These are phyloP conservation scores for Nakaseomyces delphensis DNA, from an alignment of 1,139 yeast species.

Conservation along the genomic window DNA sequence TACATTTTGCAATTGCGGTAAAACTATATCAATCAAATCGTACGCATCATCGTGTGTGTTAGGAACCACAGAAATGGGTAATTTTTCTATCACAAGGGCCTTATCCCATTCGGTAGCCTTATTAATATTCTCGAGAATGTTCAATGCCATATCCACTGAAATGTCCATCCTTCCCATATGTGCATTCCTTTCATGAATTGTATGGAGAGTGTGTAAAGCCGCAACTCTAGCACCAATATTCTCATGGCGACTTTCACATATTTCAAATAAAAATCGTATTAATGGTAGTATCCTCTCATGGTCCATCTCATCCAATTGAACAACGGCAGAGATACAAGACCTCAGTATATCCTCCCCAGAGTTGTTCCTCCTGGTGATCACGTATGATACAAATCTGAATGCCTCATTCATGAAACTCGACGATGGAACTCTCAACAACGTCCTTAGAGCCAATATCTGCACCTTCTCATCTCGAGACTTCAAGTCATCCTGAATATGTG, in stretches of 20 bases:
- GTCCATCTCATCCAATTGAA: constrained; percentile 56
- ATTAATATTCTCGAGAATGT: constrained; percentile 20
- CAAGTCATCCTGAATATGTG: constrained; percentile 47
- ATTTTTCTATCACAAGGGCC: constrained; percentile 55
- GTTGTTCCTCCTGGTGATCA: constrained; percentile 12
- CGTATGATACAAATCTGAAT: constrained; percentile 30
- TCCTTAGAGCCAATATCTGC: constrained; percentile 52
- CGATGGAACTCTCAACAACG: constrained; percentile 52
- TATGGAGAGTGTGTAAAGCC: constrained; percentile 60
- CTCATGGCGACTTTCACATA: constrained; percentile 37
- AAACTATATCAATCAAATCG: constrained; percentile 53
- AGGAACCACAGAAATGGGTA: constrained; percentile 61
- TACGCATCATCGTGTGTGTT: constrained; percentile 57
- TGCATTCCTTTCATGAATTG: constrained; percentile 47
- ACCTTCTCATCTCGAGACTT: constrained; percentile 36
- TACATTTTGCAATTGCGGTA: constrained; percentile 72
- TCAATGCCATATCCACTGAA: constrained; percentile 17
- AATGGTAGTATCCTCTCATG: constrained; percentile 37
- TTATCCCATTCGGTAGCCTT: constrained; percentile 67
- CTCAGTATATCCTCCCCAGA: constrained; percentile 50
- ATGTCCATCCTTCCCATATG: constrained; percentile 30
- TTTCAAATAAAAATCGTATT: constrained; percentile 41
- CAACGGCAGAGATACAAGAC: constrained; percentile 61
- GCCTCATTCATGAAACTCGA: constrained; percentile 45
- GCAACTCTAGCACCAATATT: constrained; percentile 48